Base-by-base conservation (phyloP, 768 basidiomycete genomes). In the Mycena vulgaris region DNA sequence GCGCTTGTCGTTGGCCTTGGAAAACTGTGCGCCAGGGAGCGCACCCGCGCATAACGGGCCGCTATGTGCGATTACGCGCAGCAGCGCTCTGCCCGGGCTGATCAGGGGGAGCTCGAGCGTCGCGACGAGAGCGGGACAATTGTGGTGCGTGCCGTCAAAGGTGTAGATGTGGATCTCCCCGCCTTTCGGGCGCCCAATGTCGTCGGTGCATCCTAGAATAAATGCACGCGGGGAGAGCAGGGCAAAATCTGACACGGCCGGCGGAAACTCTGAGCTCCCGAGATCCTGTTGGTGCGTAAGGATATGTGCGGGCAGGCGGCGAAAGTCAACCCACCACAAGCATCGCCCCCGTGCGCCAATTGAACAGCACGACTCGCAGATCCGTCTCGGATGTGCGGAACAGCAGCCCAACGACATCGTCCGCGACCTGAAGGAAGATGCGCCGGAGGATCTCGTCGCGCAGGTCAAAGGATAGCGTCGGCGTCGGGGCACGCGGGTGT, bases 1-100 rank as follows among this genome's bases (percentile, higher is more conserved):
- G 0, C 68, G 63, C 28, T 27, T 25, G 14, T 65, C 68, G 47
- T 69, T 66, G 16, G 60, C 30, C 30, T 69, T 62, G 0, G 58
- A 63, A n/a, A 69, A 73, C 13, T 56, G 64, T 4, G 35, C 37
- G 11, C 42, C 37, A 3, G 55, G 28, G 25, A 63, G 17, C 0
- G 61, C 48, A 16, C 60, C 17, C 17, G 68, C 64, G 33, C 72
- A 69, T 40, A 63, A 69, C 5, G 72, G 68, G 37, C 72, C 72
- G 28, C 72, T 69, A 33, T 73, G 72, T 39, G 57, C 61, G 23
- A 66, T 35, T 3, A 56, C 17, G 13, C 35, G n/a, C 1, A 13
- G 3, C n/a, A 56, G 35, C 13, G 11, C 25, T 23, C 55, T 19
- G 10, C 16, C 1, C n/a, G 35, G 55, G 35, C 28, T 13, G 19